Evolutionary conservation across 495 filamentous ascomycete species (phyloP).

Genomic region (Parachaetomium inaequale): DNA sequence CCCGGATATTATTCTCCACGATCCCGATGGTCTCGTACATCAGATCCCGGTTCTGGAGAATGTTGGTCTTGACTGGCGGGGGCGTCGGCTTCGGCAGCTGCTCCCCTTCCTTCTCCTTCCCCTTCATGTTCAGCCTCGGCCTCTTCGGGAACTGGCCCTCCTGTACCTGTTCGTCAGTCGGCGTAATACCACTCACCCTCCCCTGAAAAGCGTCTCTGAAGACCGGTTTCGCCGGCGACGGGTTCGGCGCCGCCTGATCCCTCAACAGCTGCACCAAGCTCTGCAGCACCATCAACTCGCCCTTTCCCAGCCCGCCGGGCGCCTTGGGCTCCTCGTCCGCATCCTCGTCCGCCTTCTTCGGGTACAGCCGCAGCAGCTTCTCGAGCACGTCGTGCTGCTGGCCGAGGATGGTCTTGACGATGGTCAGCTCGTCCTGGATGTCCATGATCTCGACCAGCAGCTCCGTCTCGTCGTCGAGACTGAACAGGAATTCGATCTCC

Average conservation of each 20-base stretch:
- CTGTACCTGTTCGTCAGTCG: not conserved
- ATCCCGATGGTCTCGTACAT: conserved; percentile 22
- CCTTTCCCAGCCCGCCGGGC: conserved; percentile 8
- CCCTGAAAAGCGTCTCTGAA: not conserved
- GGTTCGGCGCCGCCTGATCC: conserved; percentile 1
- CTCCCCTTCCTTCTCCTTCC: conserved; percentile 10
- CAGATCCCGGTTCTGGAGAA: conserved; percentile 18
- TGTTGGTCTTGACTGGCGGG: not conserved
- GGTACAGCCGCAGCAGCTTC: conserved; percentile 16
- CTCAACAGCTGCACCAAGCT: conserved; percentile 17
- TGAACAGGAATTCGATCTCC: conserved; percentile 20
- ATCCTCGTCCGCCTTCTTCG: conserved; percentile 15
- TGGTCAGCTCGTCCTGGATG: conserved; percentile 24
- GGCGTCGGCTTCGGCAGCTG: not conserved
- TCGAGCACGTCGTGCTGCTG: conserved; percentile 18
- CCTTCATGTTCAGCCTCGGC: not conserved
- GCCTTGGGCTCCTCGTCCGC: not conserved
- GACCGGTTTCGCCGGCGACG: not conserved
- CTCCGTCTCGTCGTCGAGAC: conserved; percentile 20
- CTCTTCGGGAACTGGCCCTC: not conserved
- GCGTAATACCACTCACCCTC: not conserved
- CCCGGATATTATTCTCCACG: conserved; percentile 19
- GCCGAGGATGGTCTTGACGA: conserved; percentile 20
- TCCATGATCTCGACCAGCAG: conserved; percentile 24
- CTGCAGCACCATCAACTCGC: conserved; percentile 17